Conservation (phyloP, 2,329 filamentous ascomycete genomes). For the Erysiphe pulchra region DNA sequence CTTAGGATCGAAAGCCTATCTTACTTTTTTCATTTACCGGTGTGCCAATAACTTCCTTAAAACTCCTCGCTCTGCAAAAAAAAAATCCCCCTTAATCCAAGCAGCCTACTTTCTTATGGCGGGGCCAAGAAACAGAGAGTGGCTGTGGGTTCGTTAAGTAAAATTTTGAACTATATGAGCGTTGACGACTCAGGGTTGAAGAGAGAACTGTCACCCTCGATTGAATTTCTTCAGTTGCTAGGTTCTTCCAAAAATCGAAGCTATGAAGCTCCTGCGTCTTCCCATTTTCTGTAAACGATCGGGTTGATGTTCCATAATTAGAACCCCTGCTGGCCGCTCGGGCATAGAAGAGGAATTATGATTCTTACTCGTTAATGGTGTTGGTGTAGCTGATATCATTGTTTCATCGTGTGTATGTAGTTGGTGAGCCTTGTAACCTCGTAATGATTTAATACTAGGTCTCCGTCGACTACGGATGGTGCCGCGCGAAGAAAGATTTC, state of each 20-base stretch:
- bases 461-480: conserved; percentile 10
- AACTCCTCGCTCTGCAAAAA: not conserved
- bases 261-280: conserved; percentile 22
- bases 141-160: too few relatives aligned
- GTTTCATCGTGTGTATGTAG: conserved; percentile 9
- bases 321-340: conserved; percentile 5
- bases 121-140: too few relatives aligned
- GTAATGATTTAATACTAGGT: conserved; percentile 16
- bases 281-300: conserved; percentile 13
- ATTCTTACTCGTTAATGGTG: conserved; percentile 3
- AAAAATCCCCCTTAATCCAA: not conserved
- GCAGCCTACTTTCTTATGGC: not conserved
- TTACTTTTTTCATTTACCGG: too few relatives aligned
- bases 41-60: not conserved
- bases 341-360: conserved; percentile 7
- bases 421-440: conserved; percentile 5
- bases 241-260: conserved; percentile 17
- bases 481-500: conserved; percentile 5
- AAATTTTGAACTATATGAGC: too few relatives aligned
- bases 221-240: too few relatives aligned
- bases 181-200: too few relatives aligned
- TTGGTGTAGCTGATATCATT: conserved; percentile 1
- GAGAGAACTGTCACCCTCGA: too few relatives aligned
- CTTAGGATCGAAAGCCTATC: not conserved
- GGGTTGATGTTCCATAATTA: conserved; percentile 6